Base-by-base conservation (phyloP, 2,329 filamentous ascomycete genomes). In the Rutstroemia sydowiana region DNA sequence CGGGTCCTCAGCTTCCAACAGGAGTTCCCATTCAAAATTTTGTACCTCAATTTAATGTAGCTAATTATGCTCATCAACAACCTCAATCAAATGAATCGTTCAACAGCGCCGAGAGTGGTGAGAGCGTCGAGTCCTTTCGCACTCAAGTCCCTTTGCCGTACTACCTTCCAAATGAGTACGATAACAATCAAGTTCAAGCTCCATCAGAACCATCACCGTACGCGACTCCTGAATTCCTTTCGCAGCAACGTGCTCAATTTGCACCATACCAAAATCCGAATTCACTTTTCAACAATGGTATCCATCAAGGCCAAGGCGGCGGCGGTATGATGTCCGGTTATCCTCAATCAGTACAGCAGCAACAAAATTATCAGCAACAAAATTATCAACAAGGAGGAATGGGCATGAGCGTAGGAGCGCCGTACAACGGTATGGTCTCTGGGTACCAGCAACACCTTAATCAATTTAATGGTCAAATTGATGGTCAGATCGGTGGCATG, bases 91-190 rank as follows among this genome's bases (percentile, higher is more conserved):
- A 39, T 18, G n/a, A 39, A 39, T 18, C n/a, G 3, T 39, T 39
- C 36, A 39, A n/a, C 36, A 39, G 36, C 6, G n/a, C 18, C n/a
- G 36, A 39, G n/a, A 39, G 36, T 10, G 36, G 36, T 3, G 36
- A 39, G n/a, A 18, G n/a, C 3, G 14, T 57, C 39, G 59, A 61
- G n/a, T 61, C 59, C 9, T 43, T 64, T 23, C 42, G 50, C 13
- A 62, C 61, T 1, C 62, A 64, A 40, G 51, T 60, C 3, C 62
- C 62, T 11, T 37, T 58, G 11, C 44, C 57, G 10, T 64, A 57
- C 36, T 55, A 64, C 43, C 42, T 59, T 23, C 52, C 40, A 13
- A 44, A 23, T 8, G 50, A 54, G 14, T 51, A 47, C 18, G 40
- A 52, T 21, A 34, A 26, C 39, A 44, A 44, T 14, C n/a, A 43